phyloP scores from a whole-genome alignment of 2,329 filamentous ascomycete genomes.

The Colletotrichum neosansevieriae region DNA sequence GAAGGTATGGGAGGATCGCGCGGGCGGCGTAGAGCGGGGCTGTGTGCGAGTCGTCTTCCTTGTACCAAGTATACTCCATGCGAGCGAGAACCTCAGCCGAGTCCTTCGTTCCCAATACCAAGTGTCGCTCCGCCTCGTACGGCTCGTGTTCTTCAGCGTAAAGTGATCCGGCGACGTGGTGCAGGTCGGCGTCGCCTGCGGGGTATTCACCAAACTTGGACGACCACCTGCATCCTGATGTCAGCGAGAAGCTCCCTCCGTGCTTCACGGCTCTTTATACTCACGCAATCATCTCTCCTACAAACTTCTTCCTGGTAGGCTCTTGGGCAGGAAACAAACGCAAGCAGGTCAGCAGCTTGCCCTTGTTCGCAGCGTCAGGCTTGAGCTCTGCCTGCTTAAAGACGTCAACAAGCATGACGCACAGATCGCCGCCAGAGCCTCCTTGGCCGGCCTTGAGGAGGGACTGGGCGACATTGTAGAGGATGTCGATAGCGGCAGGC shows the following conservation, averaged over 20 bases:
- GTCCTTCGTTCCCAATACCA: conserved; percentile 89
- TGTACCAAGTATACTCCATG: conserved; percentile 96
- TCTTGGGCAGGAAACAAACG: conserved; percentile 85
- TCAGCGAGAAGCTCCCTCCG: conserved; percentile 1
- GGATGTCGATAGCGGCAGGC: conserved; percentile 85
- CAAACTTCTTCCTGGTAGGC: conserved; percentile 92
- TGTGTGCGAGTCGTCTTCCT: conserved; percentile 86
- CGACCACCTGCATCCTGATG: conserved; percentile 75
- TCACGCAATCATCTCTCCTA: conserved; percentile 84
- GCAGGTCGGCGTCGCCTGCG: conserved; percentile 91
- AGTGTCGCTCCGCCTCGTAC: conserved; percentile 93
- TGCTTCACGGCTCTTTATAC: conserved; percentile 45
- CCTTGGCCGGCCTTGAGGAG: conserved; percentile 93
- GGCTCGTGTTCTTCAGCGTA: conserved; percentile 94
- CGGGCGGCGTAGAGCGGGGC: conserved; percentile 89
- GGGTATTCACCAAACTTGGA: conserved; percentile 87
- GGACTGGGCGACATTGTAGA: conserved; percentile 85
- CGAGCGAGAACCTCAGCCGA: conserved; percentile 83
- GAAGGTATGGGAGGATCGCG: conserved; percentile 89
- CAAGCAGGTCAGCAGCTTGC: conserved; percentile 81
- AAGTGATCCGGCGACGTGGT: conserved; percentile 88
- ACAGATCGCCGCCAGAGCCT: conserved; percentile 91
- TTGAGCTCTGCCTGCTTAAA: conserved; percentile 88
- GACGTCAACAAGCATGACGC: conserved; percentile 88
- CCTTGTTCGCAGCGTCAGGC: conserved; percentile 80